Conservation (phyloP, 148 eudicot species). For the Euryodendron excelsum region DNA sequence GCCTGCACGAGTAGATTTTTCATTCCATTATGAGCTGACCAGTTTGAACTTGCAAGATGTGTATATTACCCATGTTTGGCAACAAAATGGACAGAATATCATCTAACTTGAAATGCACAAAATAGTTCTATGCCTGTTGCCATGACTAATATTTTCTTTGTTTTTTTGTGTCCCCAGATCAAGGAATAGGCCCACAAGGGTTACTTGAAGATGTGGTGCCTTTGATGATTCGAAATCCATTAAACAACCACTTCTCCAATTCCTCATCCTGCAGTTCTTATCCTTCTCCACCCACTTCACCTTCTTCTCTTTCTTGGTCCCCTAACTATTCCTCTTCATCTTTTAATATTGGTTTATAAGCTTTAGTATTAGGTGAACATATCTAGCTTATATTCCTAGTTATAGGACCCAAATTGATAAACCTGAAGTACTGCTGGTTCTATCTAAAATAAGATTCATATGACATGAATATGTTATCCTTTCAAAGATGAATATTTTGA, state of each 20-base stretch:
- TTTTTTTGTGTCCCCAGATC: neutral
- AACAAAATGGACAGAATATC: neutral
- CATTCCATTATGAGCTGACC: neutral
- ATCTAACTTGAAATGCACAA: neutral
- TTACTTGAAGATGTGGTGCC: slow-evolving; percentile 82
- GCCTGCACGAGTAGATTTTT: neutral
- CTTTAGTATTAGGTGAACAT: too few species aligned
- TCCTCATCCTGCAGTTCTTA: slow-evolving; percentile 32
- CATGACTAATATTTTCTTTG: neutral
- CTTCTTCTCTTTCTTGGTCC: slow-evolving; percentile 41
- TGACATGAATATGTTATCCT: neutral
- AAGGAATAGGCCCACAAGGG: slow-evolving; percentile 36
- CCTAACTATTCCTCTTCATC: slow-evolving; percentile 15
- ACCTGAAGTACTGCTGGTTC: neutral
- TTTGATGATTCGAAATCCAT: slow-evolving; percentile 44
- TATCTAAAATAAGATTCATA: neutral
- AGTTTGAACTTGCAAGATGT: slow-evolving; percentile 6
- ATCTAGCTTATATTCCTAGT: too few species aligned
- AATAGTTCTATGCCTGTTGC: neutral
- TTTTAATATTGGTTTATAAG: slow-evolving; percentile 22
- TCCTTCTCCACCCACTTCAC: slow-evolving; percentile 39
- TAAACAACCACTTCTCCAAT: slow-evolving; percentile 14
- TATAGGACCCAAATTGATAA: neutral
- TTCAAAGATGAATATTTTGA: too few species aligned
- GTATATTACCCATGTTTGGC: neutral